These are phyloP conservation scores for Cordyceps cateniannulata DNA, from an alignment of 2,329 filamentous ascomycete genomes.

Conservation along the genomic window DNA sequence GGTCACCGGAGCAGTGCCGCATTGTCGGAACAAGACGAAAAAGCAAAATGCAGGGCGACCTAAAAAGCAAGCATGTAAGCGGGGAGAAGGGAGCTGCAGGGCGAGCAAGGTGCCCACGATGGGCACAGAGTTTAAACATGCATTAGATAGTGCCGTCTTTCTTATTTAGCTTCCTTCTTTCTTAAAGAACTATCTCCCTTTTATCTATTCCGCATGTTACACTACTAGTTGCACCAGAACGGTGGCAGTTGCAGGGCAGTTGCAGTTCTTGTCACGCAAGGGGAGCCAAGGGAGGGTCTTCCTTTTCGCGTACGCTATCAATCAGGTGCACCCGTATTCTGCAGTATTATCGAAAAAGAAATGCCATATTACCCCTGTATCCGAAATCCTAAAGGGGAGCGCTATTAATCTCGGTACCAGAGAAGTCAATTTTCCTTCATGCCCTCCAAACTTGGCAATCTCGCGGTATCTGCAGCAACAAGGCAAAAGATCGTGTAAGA, in stretches of 20 bases:
- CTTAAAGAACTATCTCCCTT: background rate
- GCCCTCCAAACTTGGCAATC: background rate
- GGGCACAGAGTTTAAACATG: background rate
- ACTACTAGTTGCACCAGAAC: background rate
- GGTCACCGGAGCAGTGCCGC: background rate
- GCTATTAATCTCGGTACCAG: background rate
- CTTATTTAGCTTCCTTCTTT: background rate
- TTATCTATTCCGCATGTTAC: background rate
- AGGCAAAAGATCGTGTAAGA: background rate
- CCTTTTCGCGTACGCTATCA: background rate
- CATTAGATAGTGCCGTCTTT: background rate
- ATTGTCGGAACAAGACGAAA: background rate
- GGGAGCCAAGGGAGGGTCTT: background rate
- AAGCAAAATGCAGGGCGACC: slow-evolving; percentile 2
- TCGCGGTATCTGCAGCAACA: background rate
- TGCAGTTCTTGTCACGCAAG: background rate
- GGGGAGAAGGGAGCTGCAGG: background rate
- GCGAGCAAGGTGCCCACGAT: background rate
- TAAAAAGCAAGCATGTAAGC: background rate
- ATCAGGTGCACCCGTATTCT: background rate
- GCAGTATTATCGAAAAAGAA: background rate
- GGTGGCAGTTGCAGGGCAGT: background rate
- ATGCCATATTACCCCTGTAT: background rate
- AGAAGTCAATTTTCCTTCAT: background rate
- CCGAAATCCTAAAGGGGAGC: background rate